Evolutionary conservation across 2,329 filamentous ascomycete genomes (phyloP), one percentile per base, ranked within the genome.

Genomic region (Aspergillus thermomutatus): DNA sequence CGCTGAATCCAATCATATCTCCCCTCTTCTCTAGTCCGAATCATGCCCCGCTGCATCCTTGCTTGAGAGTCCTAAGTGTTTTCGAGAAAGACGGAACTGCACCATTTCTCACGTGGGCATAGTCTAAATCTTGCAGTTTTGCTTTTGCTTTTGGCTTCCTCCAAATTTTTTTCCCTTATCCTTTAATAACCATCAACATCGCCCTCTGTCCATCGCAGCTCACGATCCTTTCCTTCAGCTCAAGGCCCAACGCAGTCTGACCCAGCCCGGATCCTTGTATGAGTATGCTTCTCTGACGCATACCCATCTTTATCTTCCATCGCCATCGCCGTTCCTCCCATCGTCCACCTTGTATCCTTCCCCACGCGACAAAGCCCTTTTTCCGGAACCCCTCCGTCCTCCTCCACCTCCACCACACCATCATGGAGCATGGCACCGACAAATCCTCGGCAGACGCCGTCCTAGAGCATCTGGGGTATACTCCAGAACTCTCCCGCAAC

Each of bases 401-500:
- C 14, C 41, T 6, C 41, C 41, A 2, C 7, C 4, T 11, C 40
- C 40, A 21, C 40, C 19, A 21, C 40, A 43, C 41, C 19, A 45
- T 3, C n/a, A 46, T 46, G 43, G 43, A 46, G 43, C 23, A 10
- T 25, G 43, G 11, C 21, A 46, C 43, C 19, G 56, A 54, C 28
- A 57, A 57, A 27, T 23, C 48, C 37, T 26, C 49, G 5, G 63
- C 63, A 4, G 61, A 65, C 53, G 49, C 57, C 17, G 54, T 34
- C 49, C 61, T 65, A 23, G 63, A 64, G 27, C 56, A 43, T 11
- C 53, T 65, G 11, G 63, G 63, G 21, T 65, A 65, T 34, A 58
- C 53, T 28, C 61, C 63, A 10, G 63, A 65, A 54, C 53, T 65
- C 10, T 62, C 61, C 4, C 63, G 63, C 41, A 65, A 65, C 27